Conservation (phyloP, 1,284 basidiomycete species). For the Moesziomyces sp. region DNA sequence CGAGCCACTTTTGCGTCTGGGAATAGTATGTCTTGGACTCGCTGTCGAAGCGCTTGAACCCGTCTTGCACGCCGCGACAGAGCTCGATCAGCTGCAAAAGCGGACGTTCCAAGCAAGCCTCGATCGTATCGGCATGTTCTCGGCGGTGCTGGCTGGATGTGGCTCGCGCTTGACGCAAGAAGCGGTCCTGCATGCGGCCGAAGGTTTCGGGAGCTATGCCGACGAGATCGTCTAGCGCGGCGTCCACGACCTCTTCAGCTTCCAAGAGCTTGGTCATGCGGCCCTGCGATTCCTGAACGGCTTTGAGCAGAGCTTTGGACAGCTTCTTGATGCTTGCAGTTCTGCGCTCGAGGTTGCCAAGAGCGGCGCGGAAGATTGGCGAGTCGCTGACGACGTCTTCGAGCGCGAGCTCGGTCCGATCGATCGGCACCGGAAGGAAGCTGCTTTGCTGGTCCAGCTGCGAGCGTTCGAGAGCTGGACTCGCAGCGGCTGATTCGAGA, state of each 20-base stretch:
- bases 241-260: constrained; percentile 42
- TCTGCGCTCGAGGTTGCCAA: constrained; percentile 51
- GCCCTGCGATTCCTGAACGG: constrained; percentile 28
- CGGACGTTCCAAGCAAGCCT: constrained; percentile 42
- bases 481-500: background rate
- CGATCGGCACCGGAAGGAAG: constrained; percentile 10
- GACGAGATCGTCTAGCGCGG: constrained; percentile 29
- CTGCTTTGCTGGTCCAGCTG: background rate
- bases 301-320: constrained; percentile 40
- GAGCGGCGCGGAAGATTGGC: constrained; percentile 56
- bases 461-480: background rate
- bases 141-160: constrained; percentile 13
- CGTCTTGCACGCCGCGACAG: constrained; percentile 42
- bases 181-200: constrained; percentile 17
- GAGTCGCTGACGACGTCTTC: constrained; percentile 48
- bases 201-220: constrained; percentile 35
- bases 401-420: constrained; percentile 53
- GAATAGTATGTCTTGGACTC: constrained; percentile 59
- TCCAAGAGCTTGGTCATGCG: constrained; percentile 29
- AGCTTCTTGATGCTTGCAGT: constrained; percentile 47
- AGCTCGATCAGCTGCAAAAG: constrained; percentile 38
- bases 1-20: constrained; percentile 60
- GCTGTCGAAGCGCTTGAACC: constrained; percentile 47
- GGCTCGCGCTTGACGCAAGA: constrained; percentile 22
- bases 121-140: constrained; percentile 30